Percentiles rank a stretch among this genome's conserved stretches.
Evolutionary conservation across 306 rosid species (phyloP).

Genomic region (Lotus japonicus): DNA sequence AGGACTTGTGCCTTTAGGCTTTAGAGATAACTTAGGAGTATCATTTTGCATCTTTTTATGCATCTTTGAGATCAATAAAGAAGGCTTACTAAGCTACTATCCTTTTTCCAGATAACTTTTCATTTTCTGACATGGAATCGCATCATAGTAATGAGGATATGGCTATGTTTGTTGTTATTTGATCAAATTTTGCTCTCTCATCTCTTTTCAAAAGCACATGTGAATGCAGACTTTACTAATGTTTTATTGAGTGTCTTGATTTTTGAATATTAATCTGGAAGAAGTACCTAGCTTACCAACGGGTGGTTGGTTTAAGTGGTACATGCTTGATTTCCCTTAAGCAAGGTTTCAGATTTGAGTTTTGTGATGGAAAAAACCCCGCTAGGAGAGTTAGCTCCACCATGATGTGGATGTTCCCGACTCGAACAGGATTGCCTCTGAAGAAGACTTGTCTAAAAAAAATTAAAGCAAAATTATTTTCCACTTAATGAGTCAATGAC

Average conservation of each 20-base stretch:
- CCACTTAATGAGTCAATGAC: no score
- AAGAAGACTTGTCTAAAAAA: no score
- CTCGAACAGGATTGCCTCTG: no score
- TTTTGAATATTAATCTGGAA: slow-evolving; percentile 13
- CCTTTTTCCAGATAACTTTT: slow-evolving; percentile 11
- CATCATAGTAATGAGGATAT: background rate
- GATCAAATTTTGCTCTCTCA: background rate
- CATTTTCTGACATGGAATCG: slow-evolving; percentile 25
- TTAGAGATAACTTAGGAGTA: slow-evolving; percentile 23
- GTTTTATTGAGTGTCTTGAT: background rate
- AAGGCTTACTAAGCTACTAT: background rate
- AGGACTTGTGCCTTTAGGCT: slow-evolving; percentile 18
- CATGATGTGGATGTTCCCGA: no score
- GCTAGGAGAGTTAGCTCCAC: no score
- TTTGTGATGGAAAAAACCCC: no score
- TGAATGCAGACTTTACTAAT: background rate
- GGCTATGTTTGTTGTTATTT: background rate
- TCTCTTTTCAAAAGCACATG: background rate
- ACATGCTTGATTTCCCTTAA: no score
- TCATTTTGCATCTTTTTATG: slow-evolving; percentile 17
- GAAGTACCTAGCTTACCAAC: no score
- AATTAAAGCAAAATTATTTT: no score
- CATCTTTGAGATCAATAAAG: background rate
- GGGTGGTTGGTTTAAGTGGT: no score
- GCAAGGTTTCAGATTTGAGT: no score